Conservation (phyloP, 2,329 filamentous ascomycete genomes). For the Cercospora sojina region DNA sequence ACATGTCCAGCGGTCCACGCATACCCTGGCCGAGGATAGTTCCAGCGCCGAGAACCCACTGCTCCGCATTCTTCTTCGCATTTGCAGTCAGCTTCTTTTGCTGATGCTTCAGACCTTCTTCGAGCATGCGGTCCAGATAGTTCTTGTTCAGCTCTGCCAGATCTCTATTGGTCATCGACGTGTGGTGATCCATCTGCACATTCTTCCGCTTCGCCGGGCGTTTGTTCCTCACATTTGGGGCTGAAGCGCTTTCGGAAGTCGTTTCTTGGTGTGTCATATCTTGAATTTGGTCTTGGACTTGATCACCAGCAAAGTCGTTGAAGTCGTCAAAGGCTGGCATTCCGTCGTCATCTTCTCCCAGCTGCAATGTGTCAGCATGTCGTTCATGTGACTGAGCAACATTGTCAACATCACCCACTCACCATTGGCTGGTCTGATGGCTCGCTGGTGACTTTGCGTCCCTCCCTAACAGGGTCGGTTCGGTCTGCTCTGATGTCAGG, state of each 20-base stretch:
- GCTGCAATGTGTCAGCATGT: conserved; percentile 1
- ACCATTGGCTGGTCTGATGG: conserved; percentile 16
- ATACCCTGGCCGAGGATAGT: conserved; percentile 44
- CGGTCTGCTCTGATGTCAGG: conserved; percentile 13
- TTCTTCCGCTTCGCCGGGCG: conserved; percentile 34
- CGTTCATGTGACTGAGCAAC: not conserved
- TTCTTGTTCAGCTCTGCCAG: conserved; percentile 58
- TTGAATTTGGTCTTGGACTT: conserved; percentile 19
- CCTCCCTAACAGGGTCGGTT: conserved; percentile 23
- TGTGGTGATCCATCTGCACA: conserved; percentile 50
- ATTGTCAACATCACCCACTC: not conserved
- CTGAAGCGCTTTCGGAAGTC: conserved; percentile 41
- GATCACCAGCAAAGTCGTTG: conserved; percentile 1
- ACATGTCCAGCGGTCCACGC: conserved; percentile 57
- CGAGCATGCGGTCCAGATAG: conserved; percentile 62
- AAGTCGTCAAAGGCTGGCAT: conserved; percentile 25
- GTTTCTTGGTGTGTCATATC: conserved; percentile 30
- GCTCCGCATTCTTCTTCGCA: conserved; percentile 63
- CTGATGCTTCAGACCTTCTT: conserved; percentile 36
- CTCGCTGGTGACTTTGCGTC: conserved; percentile 27
- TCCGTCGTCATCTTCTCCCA: conserved; percentile 31
- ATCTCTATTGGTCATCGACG: conserved; percentile 57
- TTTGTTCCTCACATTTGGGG: conserved; percentile 44
- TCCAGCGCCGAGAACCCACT: conserved; percentile 59
- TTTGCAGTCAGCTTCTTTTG: conserved; percentile 36